phyloP scores from a whole-genome alignment of 2,329 filamentous ascomycete genomes.

The Diaporthe humulicola region DNA sequence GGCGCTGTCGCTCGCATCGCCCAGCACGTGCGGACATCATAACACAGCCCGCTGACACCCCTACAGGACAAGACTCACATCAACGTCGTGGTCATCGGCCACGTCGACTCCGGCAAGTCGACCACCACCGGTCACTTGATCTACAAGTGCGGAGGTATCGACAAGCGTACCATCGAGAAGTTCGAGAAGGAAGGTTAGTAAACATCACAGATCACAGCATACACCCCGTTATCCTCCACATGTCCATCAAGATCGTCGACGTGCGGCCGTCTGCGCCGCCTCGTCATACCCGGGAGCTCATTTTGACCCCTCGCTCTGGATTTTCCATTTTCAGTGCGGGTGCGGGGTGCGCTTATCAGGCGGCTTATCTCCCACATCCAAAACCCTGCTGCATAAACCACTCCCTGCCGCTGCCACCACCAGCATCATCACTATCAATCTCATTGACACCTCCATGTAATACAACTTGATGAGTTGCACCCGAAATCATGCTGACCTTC shows the following conservation, averaged over 20 bases:
- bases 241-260: not conserved
- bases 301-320: slow-evolving; percentile 36
- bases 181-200: slow-evolving; percentile 94
- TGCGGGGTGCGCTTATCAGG: slow-evolving; percentile 38
- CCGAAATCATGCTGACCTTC: slow-evolving; percentile 36
- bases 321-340: slow-evolving; percentile 39
- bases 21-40: not conserved
- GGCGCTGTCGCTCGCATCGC: not conserved
- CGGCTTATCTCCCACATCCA: slow-evolving; percentile 30
- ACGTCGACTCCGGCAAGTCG: slow-evolving; percentile 99
- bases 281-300: not conserved
- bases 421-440: not conserved
- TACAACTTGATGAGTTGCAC: not conserved
- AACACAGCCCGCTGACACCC: slow-evolving; percentile 51
- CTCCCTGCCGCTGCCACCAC: not conserved
- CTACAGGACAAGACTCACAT: slow-evolving; percentile 97
- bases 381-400: slow-evolving; percentile 24
- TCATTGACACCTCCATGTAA: not conserved
- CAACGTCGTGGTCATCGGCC: slow-evolving; percentile 75
- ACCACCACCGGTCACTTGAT: slow-evolving; percentile 97
- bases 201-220: not conserved
- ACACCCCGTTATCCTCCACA: not conserved
- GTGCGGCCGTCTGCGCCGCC: slow-evolving; percentile 40
- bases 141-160: slow-evolving; percentile 99
- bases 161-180: slow-evolving; percentile 99